Base-by-base conservation (phyloP, 169 alveolate genomes). In the Miamiensis avidus region DNA sequence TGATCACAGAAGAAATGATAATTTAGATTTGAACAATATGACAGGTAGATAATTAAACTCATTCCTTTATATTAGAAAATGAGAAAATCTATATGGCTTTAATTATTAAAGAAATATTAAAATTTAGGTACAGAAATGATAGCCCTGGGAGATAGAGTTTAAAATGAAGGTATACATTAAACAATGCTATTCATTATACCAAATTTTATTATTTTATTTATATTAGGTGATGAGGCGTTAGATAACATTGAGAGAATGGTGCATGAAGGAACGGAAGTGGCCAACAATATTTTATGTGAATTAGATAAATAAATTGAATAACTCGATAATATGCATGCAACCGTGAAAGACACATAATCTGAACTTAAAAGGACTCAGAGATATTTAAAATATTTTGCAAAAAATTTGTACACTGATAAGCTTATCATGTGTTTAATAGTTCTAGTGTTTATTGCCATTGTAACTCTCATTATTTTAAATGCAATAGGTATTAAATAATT, bases 281-380 rank as follows among this genome's bases (percentile, higher is more conserved):
- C 89, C 25, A 81, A 84, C 34, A 32, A 77, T 65, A 77, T 84
- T 1, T 32, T 30, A 33, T 33, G 64, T 29, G 89, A 84, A 64
- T 77, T 84, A 69, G 83, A 84, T 84, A 79, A 84, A 15, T 74
- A 84, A 84, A 84, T 84, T n/a, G 76, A 81, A 11, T 76, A 84
- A 72, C 69, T 84, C 0, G 89, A 84, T 77, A 76, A 65, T 29
- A 84, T 84, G 75, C 77, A 84, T 49, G 78, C 76, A 28, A 79
- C 83, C n/a, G 89, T 84, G 0, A 84, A 77, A 79, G 89, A 84
- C 33, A 84, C 89, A 16, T 34, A 84, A 78, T 65, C 89, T 1
- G 79, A 65, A 33, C 30, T 84, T 1, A 84, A 84, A 84, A 84
- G 89, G 77, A 72, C 89, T 65, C 32, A 81, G 6, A 31, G 77